Evolutionary conservation across 2,329 filamentous ascomycete species (phyloP).

Genomic region (Monilinia fructicola): DNA sequence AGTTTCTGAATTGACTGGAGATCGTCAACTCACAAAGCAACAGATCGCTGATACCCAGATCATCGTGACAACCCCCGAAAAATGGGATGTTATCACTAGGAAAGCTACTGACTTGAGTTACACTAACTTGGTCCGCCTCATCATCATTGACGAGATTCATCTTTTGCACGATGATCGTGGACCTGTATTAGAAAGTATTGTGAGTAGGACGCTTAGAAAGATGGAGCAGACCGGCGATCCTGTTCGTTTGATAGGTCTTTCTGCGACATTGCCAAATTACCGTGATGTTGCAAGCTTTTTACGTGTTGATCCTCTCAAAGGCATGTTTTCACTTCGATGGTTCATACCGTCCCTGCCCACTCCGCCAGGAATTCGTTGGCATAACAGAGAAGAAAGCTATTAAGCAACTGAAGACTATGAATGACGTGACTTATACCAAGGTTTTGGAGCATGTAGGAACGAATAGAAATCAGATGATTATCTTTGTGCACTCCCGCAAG

Average conservation of each 20-base stretch:
- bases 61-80: slow-evolving; percentile 97
- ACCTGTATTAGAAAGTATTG: slow-evolving; percentile 94
- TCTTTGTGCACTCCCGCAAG: slow-evolving; percentile 97
- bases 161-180: slow-evolving; percentile 95
- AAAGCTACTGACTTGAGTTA: slow-evolving; percentile 97
- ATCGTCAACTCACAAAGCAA: slow-evolving; percentile 96
- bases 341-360: slow-evolving; percentile 86
- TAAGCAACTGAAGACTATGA: slow-evolving; percentile 99
- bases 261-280: slow-evolving; percentile 95
- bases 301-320: slow-evolving; percentile 80
- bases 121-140: slow-evolving; percentile 90
- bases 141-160: slow-evolving; percentile 98
- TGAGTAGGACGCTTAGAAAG: slow-evolving; percentile 87
- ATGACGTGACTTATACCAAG: slow-evolving; percentile 97
- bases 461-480: slow-evolving; percentile 95
- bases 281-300: slow-evolving; percentile 94
- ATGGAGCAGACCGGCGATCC: slow-evolving; percentile 93
- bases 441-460: slow-evolving; percentile 93
- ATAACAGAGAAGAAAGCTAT: slow-evolving; percentile 98
- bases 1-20: slow-evolving; percentile 94
- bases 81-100: slow-evolving; percentile 98
- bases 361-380: slow-evolving; percentile 96
- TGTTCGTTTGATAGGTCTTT: slow-evolving; percentile 87
- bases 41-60: slow-evolving; percentile 98
- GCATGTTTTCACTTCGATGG: slow-evolving; percentile 97